Percentiles rank a stretch among this genome's conserved stretches.
Conservation (phyloP, 805 yeast genomes). For the Teunomyces aglyptinius region DNA sequence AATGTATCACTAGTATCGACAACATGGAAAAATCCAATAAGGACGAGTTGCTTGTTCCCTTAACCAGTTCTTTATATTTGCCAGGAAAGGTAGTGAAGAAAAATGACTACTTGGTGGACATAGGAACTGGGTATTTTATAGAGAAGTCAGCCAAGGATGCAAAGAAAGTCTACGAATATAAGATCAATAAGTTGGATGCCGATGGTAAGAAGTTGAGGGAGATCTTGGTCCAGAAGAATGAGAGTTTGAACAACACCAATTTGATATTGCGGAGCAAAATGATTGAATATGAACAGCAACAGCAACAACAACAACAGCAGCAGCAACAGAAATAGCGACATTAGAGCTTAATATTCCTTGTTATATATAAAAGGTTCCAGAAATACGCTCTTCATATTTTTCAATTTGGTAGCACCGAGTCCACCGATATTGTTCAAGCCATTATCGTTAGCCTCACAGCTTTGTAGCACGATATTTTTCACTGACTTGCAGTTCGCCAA, state of each 20-base stretch:
- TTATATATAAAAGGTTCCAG: constrained; percentile 53
- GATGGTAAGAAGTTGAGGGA: constrained; percentile 74
- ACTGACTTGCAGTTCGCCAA: constrained; percentile 49
- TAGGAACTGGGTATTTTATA: constrained; percentile 94
- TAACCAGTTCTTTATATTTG: constrained; percentile 84
- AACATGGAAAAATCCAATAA: constrained; percentile 39
- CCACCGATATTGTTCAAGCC: constrained; percentile 42
- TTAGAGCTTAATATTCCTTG: constrained; percentile 25
- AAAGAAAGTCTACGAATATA: constrained; percentile 64
- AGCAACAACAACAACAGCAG: constrained; percentile 4
- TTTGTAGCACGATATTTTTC: constrained; percentile 35
- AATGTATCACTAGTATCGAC: constrained; percentile 72
- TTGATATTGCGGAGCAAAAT: constrained; percentile 53
- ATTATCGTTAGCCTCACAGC: constrained; percentile 18
- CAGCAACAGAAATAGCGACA: not conserved
- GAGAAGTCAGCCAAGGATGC: constrained; percentile 74
- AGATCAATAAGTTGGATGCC: constrained; percentile 66
- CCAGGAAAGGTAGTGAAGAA: constrained; percentile 74
- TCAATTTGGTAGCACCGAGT: constrained; percentile 46
- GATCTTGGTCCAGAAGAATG: constrained; percentile 73
- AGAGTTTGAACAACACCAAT: constrained; percentile 61
- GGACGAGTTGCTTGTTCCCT: constrained; percentile 70
- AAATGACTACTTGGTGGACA: constrained; percentile 79
- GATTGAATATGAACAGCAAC: constrained; percentile 42
- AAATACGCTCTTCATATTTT: constrained; percentile 38